phyloP scores from a whole-genome alignment of 306 rosid species.

The Acacia confusa region DNA sequence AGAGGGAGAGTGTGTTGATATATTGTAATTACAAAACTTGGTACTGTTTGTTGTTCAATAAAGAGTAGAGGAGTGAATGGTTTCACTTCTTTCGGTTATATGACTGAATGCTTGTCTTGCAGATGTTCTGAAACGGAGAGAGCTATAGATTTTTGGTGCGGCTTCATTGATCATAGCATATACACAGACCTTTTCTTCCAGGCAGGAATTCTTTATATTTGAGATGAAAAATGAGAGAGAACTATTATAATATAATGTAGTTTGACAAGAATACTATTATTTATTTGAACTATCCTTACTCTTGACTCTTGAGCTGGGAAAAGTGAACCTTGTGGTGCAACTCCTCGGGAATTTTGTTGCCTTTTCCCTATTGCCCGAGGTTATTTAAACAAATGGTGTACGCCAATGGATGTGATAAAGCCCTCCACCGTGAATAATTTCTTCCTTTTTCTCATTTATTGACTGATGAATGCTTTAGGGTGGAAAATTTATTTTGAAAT shows the following conservation, averaged over 20 bases:
- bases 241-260: neutral
- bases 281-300: neutral
- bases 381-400: neutral
- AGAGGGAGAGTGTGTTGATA: neutral
- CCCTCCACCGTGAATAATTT: neutral
- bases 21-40: neutral
- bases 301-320: neutral
- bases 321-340: neutral
- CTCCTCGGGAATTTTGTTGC: neutral
- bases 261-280: neutral
- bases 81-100: neutral
- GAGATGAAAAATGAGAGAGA: constrained; percentile 4
- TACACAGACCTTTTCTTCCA: constrained; percentile 17
- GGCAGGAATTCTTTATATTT: constrained; percentile 34
- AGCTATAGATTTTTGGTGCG: constrained; percentile 16
- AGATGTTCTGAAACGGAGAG: constrained; percentile 35
- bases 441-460: neutral
- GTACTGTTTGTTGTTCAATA: neutral
- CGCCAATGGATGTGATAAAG: neutral
- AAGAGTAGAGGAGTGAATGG: neutral
- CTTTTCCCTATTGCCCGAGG: neutral
- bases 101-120: constrained; percentile 27
- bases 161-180: constrained; percentile 15
- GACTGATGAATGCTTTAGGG: neutral
- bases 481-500: neutral